phyloP scores from a whole-genome alignment of 164 flowering plant species.

The Houttuynia cordata region DNA sequence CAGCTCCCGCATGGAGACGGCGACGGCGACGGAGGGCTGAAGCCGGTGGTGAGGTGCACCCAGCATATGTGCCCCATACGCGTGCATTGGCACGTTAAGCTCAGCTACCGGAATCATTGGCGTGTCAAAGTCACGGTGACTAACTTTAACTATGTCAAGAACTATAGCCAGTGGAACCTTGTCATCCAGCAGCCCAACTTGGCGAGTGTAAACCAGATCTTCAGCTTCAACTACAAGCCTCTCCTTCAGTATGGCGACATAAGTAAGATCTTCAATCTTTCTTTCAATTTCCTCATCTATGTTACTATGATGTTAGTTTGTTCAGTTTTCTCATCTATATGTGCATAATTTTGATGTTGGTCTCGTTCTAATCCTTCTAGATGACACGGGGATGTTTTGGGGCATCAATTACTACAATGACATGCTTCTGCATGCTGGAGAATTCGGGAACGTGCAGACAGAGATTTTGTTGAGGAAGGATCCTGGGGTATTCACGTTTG shows the following conservation, averaged over 20 bases:
- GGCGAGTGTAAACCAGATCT: slow-evolving; percentile 31
- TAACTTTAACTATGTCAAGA: slow-evolving; percentile 41
- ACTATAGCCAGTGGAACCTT: slow-evolving; percentile 63
- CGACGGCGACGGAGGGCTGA: slow-evolving; percentile 8
- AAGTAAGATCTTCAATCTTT: slow-evolving; percentile 34
- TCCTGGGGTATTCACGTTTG: slow-evolving; percentile 41
- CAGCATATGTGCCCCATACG: slow-evolving; percentile 70
- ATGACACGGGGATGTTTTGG: slow-evolving; percentile 81
- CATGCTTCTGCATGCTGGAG: slow-evolving; percentile 53
- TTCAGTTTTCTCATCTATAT: too few species aligned
- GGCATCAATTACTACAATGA: slow-evolving; percentile 63
- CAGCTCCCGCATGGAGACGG: slow-evolving; percentile 19
- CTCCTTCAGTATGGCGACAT: slow-evolving; percentile 29
- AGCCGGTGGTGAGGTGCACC: slow-evolving; percentile 38
- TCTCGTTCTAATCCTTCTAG: slow-evolving; percentile 22
- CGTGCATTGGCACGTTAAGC: slow-evolving; percentile 82
- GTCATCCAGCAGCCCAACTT: slow-evolving; percentile 66
- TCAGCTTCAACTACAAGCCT: slow-evolving; percentile 72
- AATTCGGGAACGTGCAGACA: slow-evolving; percentile 55
- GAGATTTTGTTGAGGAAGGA: slow-evolving; percentile 64
- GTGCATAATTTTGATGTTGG: background rate
- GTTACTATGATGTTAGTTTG: background rate
- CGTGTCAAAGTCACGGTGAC: slow-evolving; percentile 58
- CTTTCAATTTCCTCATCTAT: background rate
- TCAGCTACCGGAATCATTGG: slow-evolving; percentile 59